These are phyloP conservation scores for Colletotrichum sp. DNA, from an alignment of 2,329 filamentous ascomycete species.

Conservation along the genomic window DNA sequence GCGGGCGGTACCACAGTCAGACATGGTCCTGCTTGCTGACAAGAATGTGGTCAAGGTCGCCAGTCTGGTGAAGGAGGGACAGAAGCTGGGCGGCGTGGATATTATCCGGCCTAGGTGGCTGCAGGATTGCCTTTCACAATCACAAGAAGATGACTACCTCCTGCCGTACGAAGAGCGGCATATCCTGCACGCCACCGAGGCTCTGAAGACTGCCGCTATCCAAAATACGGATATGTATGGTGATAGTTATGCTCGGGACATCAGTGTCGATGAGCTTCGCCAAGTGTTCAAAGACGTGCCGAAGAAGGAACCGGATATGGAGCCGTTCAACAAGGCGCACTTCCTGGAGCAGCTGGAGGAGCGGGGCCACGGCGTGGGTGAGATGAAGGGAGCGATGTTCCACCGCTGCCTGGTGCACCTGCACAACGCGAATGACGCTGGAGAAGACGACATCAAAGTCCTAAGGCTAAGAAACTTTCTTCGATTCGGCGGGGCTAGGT, in stretches of 20 bases:
- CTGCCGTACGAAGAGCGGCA: conserved; percentile 69
- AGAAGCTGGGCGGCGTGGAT: conserved; percentile 72
- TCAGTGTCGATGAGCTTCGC: conserved; percentile 67
- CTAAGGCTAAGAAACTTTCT: conserved; percentile 59
- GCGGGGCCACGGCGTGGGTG: conserved; percentile 57
- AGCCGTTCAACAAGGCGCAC: conserved; percentile 45
- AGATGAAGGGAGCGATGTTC: conserved; percentile 59
- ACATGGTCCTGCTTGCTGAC: conserved; percentile 79
- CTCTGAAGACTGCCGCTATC: conserved; percentile 57
- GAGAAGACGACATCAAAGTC: conserved; percentile 32
- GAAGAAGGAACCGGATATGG: conserved; percentile 43
- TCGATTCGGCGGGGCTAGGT: conserved; percentile 70
- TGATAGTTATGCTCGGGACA: conserved; percentile 82
- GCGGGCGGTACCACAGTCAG: conserved; percentile 64
- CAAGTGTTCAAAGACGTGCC: conserved; percentile 56
- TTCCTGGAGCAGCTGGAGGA: conserved; percentile 63
- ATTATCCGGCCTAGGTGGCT: conserved; percentile 86
- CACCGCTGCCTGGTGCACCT: conserved; percentile 49
- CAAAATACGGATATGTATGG: conserved; percentile 76
- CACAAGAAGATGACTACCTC: conserved; percentile 59
- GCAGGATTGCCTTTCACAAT: conserved; percentile 75
- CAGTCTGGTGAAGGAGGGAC: conserved; percentile 76
- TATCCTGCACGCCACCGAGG: conserved; percentile 71
- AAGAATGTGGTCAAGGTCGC: conserved; percentile 83
- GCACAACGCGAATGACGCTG: conserved; percentile 23